Base-by-base conservation (phyloP, 2,329 filamentous ascomycete genomes). In the Pseudocercospora cruenta region DNA sequence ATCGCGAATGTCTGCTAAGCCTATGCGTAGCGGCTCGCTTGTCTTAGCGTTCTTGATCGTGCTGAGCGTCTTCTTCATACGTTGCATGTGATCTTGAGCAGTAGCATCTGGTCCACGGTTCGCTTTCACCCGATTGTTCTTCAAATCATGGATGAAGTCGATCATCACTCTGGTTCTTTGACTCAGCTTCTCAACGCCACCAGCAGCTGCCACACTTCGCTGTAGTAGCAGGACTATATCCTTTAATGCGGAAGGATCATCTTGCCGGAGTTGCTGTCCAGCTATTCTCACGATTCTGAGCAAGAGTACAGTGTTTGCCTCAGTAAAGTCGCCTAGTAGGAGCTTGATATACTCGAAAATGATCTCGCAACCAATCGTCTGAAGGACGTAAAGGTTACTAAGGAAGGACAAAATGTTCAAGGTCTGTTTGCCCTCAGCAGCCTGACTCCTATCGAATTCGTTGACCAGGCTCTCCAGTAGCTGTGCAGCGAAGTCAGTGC, bases 131-230 rank as follows among this genome's bases (percentile, higher is more conserved):
- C 92, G 92, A 80, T 95, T 97, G 82, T 96, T 97, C 78, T 97
- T 97, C 31, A 99, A 84, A 73, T 97, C 92, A 66, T 91, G 93
- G 78, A 99, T 97, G 0, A 91, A 95, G 75, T 98, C 94, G 60
- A 99, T 91, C 94, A 98, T 98, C 80, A 97, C 97, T 71, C 91
- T 96, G 1, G 94, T 97, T 63, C 95, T 89, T 9, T 94, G 91
- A 1, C 93, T 94, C 28, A 97, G 82, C 21, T 88, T 90, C 12
- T 83, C 82, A 73, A 91, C 88, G 4, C 91, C 91, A 39, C 85
- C 82, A 19, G 65, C 64, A 66, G 87, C 88, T 0, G 87, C 83
- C 2, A 94, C 86, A 1, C 90, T 88, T 22, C 90, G 88, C 70
- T 92, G 91, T 65, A 98, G 86, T 58, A 93, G 84, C 10, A 90